Base-by-base conservation (phyloP, 305 asterid genomes). In the Salvia sclarea region DNA sequence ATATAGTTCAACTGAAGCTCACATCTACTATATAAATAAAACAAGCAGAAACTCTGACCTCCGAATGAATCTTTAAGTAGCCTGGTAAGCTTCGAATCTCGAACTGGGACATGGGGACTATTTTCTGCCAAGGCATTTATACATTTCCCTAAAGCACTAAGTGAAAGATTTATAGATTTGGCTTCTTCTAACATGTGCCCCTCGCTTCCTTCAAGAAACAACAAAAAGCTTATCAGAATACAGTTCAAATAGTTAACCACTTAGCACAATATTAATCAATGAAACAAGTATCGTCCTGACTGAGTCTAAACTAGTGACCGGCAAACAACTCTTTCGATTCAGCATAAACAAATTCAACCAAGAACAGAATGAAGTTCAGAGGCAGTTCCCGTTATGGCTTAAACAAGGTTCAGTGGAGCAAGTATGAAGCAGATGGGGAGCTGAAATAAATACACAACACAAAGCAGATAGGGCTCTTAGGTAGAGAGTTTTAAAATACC, bases 101-200 rank as follows among this genome's bases (percentile, higher is more conserved):
- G 92, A 82, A 95, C 95, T 4, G 98, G 99, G 64, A 95, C 96
- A 77, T 95, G 99, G 72, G 98, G 65, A 82, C 97, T 90, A 78
- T 95, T 92, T 80, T 95, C 99, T 45, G 99, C 99, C 86, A 95
- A 78, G 60, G 99, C 98, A 85, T 95, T 95, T 80, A 95, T 92
- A 83, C 98, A 95, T 80, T 95, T 95, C 75, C 99, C 99, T 69
- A 95, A 78, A 60, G 99, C 97, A 82, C 98, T 95, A 66, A 95
- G 79, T 25, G 99, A 95, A 69, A 95, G 97, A 83, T 95, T 95
- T 74, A 95, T 92, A 49, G 97, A 90, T 81, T 95, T 95, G 35
- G 99, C 99, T 86, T 95, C 99, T 82, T 92, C 99, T 76, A 95
- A 64, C 82, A 79, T 86, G 75, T 92, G 97, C 44, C 99, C 99